Evolutionary conservation across 192 early-diverging fungal species (phyloP), one percentile per base, ranked within the genome.

Genomic region (Piromyces sp.): DNA sequence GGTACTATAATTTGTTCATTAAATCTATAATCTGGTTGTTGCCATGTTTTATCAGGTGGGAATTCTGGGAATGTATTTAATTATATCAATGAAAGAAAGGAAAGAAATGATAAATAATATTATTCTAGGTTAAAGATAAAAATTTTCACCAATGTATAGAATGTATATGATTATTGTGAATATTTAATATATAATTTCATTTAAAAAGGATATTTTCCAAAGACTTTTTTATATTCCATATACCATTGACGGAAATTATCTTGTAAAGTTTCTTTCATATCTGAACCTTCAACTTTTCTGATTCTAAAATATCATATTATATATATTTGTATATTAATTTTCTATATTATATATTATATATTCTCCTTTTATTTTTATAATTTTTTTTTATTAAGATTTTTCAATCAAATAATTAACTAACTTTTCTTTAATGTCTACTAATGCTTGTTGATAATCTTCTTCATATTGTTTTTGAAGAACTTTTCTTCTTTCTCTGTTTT

Each of bases 211-310:
- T 68, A 68, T 79, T 90, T 91, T 79, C 86, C 86, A 83, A 88
- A 85, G 30, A 87, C 83, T 30, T 87, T 84, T 81, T 89, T 90
- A 86, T 86, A 88, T 80, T 91, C 90, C 88, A 90, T 91, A 85
- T 91, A 91, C 90, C 90, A 91, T 58, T 90, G 87, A 28, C 90
- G 85, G 80, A 91, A 91, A 79, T 81, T 85, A 82, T 91, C 90
- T 81, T 91, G 90, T 68, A 90, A 88, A 30, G 85, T 84, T 81
- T 91, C 90, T 79, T 88, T 88, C 88, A 91, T 91, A 80, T 91
- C 90, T 2, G 90, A 88, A 0, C 90, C 90, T 83, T 91, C 90
- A 16, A 91, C 87, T 83, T 88, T 88, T 16, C 81, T 80, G 29
- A 91, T 91, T 81, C 89, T 90, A 68, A n/a, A n/a, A n/a, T n/a